These are phyloP conservation scores for Aspergillus carlsbadensis DNA, from an alignment of 495 filamentous ascomycete species.

Conservation along the genomic window DNA sequence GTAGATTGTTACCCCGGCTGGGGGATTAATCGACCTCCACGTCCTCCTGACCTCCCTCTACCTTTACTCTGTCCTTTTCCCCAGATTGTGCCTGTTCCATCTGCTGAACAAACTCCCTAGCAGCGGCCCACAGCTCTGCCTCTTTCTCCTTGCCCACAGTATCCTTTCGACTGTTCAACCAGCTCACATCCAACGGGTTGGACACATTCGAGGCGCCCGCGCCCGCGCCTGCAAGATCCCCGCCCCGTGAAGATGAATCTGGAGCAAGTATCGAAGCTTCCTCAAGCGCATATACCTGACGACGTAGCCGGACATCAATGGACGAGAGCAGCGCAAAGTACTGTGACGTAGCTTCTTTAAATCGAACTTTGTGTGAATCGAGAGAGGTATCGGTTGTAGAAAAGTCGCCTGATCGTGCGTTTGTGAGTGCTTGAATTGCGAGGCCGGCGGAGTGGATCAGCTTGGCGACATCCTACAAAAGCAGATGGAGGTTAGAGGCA, in stretches of 20 bases:
- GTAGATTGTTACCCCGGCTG: neutral
- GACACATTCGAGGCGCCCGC: conserved; percentile 21
- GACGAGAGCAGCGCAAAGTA: conserved; percentile 70
- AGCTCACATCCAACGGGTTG: conserved; percentile 69
- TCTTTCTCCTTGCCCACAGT: conserved; percentile 77
- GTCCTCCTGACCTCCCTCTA: conserved; percentile 20
- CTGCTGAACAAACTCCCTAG: conserved; percentile 48
- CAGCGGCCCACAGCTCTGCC: conserved; percentile 70
- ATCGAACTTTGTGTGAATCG: conserved; percentile 55
- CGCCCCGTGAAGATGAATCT: conserved; percentile 25
- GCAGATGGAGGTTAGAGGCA: neutral
- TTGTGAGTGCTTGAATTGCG: conserved; percentile 68
- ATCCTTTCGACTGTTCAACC: conserved; percentile 79
- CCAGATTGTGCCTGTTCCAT: conserved; percentile 17
- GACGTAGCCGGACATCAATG: conserved; percentile 66
- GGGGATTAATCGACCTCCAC: conserved; percentile 39
- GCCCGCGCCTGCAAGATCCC: conserved; percentile 26
- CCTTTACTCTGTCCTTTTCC: conserved; percentile 5
- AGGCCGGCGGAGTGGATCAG: conserved; percentile 67
- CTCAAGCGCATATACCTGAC: conserved; percentile 78
- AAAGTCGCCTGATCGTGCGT: conserved; percentile 36
- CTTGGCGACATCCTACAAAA: conserved; percentile 50
- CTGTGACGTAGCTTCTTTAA: conserved; percentile 59
- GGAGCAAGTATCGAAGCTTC: conserved; percentile 69
- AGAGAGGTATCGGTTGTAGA: conserved; percentile 39